A percentile compares a stretch with the other conserved stretches of the same genome.
Evolutionary conservation across 106 monocot genomes (phyloP).

Genomic region (Dendrobium officinale): DNA sequence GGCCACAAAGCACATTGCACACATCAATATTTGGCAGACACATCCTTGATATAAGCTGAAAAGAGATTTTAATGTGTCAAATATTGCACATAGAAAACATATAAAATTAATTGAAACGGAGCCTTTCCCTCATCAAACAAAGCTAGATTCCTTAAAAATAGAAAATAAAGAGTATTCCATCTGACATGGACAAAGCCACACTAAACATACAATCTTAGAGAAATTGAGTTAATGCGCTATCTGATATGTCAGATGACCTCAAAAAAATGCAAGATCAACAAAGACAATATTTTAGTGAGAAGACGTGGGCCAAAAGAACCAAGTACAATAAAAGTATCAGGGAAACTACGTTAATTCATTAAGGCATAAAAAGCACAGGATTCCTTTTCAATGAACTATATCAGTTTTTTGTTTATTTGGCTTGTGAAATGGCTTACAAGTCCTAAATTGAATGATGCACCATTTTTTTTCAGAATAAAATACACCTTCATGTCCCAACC

Average conservation of each 20-base stretch:
- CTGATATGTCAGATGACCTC: neutral
- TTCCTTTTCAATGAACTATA: too few relatives aligned
- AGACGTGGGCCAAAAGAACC: neutral
- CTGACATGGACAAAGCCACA: neutral
- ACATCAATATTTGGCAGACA: conserved; percentile 38
- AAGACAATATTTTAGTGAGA: neutral
- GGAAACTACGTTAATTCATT: too few relatives aligned
- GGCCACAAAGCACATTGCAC: conserved; percentile 54
- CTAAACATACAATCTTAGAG: neutral
- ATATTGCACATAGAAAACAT: neutral
- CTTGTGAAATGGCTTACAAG: too few relatives aligned
- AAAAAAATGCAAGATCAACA: neutral
- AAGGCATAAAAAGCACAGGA: too few relatives aligned
- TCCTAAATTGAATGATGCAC: too few relatives aligned
- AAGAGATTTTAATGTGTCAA: conserved; percentile 11
- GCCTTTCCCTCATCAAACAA: neutral
- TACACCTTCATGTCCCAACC: too few relatives aligned
- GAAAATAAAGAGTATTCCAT: neutral
- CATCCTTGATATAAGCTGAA: conserved; percentile 79
- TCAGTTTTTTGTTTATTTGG: too few relatives aligned
- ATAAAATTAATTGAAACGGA: neutral
- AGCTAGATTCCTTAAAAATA: neutral
- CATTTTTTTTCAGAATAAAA: too few relatives aligned
- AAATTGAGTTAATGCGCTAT: neutral
- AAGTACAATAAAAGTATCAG: too few relatives aligned